Base-by-base conservation (phyloP, 2,329 filamentous ascomycete genomes). In the Pyrenochaeta sp. region DNA sequence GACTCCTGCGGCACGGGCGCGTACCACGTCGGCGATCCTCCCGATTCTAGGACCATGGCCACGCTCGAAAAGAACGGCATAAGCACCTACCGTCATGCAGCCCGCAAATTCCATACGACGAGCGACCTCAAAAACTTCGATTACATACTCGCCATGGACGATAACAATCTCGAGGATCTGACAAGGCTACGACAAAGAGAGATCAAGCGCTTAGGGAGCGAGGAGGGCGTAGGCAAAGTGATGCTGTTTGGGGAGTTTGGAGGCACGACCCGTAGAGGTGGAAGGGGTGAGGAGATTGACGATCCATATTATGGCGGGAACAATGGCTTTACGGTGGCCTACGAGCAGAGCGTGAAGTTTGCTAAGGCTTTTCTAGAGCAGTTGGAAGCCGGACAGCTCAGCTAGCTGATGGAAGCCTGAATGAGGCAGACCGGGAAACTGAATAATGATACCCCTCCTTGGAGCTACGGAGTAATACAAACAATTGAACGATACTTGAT, bases 141-240 rank as follows among this genome's bases (percentile, higher is more conserved):
- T 72, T 97, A 96, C 73, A 85, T 99, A 48, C 85, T 99, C 44
- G 92, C 89, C 48, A 99, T 99, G 94, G 94, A 99, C 68, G 79
- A 83, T 35, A 83, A 85, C 31, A 97, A 97, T 68, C 76, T 96
- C 30, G 77, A 80, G 7, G 83, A 95, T 63, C 73, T 96, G 44
- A 70, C 84, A 61, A 77, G 83, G 22, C 72, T 86, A 64, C 77
- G 83, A 53, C 60, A 68, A 44, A 74, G 78, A 46, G 77, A 82
- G 55, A 82, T 69, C n/a, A 72, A 71, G 58, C 66, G 60, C 53
- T 58, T 55, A 14, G 60, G 61, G 56, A 51, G 56, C 2, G 72
- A 68, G 3, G 65, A 68, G 10, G 66, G 67, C 26, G 44, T 79
- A 17, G 79, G 77, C 0, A 74, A 76, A 44, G 83, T 96, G 39